These are phyloP conservation scores for Hypocrella siamensis DNA, from an alignment of 2,329 filamentous ascomycete genomes.

Conservation along the genomic window DNA sequence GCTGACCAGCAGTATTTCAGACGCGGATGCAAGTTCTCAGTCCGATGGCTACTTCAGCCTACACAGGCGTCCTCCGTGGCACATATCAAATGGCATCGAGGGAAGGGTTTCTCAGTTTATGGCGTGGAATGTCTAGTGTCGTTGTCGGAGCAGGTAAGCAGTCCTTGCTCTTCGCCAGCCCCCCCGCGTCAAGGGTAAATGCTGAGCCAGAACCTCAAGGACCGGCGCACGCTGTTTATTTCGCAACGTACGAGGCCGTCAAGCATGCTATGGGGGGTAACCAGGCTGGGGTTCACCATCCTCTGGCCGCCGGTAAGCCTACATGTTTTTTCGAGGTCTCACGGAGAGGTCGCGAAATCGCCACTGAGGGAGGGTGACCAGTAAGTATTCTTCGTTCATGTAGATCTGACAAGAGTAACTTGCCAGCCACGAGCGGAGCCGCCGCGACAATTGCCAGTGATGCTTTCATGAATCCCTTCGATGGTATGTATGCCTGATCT, in stretches of 20 bases:
- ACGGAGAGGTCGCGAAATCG: too few species aligned
- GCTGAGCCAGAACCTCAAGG: conserved; percentile 45
- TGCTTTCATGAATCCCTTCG: conserved; percentile 98
- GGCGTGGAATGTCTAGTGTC: conserved; percentile 93
- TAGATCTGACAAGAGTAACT: too few species aligned
- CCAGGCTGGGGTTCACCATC: conserved; percentile 73
- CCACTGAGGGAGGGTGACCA: too few species aligned
- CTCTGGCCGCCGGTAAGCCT: conserved; percentile 69
- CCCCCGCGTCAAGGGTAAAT: too few species aligned
- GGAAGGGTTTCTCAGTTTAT: conserved; percentile 82
- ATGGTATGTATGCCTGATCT: conserved; percentile 55
- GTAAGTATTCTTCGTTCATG: too few species aligned
- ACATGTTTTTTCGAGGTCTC: background rate
- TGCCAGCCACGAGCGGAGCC: conserved; percentile 80
- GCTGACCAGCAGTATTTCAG: conserved; percentile 29
- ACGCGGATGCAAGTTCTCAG: conserved; percentile 97
- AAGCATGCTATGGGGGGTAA: conserved; percentile 96
- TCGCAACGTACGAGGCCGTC: conserved; percentile 92
- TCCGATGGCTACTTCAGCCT: conserved; percentile 63
- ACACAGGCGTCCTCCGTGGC: conserved; percentile 81
- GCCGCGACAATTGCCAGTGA: conserved; percentile 94
- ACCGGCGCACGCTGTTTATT: conserved; percentile 94
- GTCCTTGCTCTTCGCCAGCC: conserved; percentile 2
- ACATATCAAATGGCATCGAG: conserved; percentile 82
- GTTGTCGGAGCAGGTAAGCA: conserved; percentile 74